Evolutionary conservation across 2,329 filamentous ascomycete species (phyloP), one percentile per base, ranked within the genome.

Genomic region (Colletotrichum sp.): DNA sequence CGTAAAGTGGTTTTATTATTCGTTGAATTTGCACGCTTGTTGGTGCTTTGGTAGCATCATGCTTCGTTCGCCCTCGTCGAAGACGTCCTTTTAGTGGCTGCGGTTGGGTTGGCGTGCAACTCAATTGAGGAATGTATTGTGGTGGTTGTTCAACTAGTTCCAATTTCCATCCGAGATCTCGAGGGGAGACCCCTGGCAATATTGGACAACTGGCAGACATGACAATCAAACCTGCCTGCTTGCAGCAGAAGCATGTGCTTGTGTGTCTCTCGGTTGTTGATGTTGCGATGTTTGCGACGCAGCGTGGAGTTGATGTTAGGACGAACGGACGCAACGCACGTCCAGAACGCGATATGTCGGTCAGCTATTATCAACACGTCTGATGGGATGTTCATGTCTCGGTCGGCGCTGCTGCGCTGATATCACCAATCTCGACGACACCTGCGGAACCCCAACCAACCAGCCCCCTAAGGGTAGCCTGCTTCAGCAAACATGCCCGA

Each of bases 101-200:
- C 39, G 68, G 49, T 63, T 28, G 24, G 52, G 63, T 68, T 72
- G 69, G 63, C 70, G 69, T 57, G 73, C 69, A 73, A 64, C 39
- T 64, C 32, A n/a, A 60, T 55, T 62, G 39, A 72, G 57, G 73
- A 76, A 72, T 76, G 73, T 21, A 52, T 52, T 21, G n/a, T 52
- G 44, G n/a, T 36, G 18, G 44, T 60, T 72, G 34, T 64, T 3
- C n/a, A 34, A 28, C 73, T 69, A 76, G 73, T 59, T 73, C 57
- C 63, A 73, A 73, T 73, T 49, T 72, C 63, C 44, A 49, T 73
- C 44, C 69, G 63, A 67, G 55, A 69, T 73, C 69, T 76, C 73
- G 63, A 76, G 69, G 73, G 73, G n/a, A 73, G 73, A 73, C 73
- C 73, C 73, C 73, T 76, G 73, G 69, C 28, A 76, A 73, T 73